These are phyloP conservation scores for Delitschia confertaspora DNA, from an alignment of 495 filamentous ascomycete genomes.

Conservation along the genomic window DNA sequence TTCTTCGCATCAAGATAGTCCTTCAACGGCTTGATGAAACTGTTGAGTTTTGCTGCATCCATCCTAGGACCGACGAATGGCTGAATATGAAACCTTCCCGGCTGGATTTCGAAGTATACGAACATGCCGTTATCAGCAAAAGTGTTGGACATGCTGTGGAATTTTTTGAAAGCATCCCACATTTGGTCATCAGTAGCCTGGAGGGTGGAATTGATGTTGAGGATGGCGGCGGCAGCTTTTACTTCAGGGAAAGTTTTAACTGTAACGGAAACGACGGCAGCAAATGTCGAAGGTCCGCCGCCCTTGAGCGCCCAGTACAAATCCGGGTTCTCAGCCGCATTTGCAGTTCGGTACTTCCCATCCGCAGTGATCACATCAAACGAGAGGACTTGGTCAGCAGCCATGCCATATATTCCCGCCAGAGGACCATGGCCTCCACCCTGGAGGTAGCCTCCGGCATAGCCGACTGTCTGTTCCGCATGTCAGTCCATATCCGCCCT, in stretches of 20 bases:
- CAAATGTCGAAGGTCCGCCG: constrained; percentile 22
- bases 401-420: constrained; percentile 21
- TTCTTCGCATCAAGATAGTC: constrained; percentile 36
- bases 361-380: constrained; percentile 23
- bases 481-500: not conserved
- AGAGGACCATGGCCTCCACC: constrained; percentile 24
- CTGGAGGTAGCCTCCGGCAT: constrained; percentile 21
- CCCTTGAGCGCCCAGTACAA: constrained; percentile 26
- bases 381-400: constrained; percentile 19
- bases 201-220: constrained; percentile 36
- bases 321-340: constrained; percentile 18
- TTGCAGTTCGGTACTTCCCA: constrained; percentile 22
- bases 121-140: constrained; percentile 40
- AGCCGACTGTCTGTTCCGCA: constrained; percentile 16
- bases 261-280: constrained; percentile 30
- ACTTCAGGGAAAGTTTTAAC: constrained; percentile 43
- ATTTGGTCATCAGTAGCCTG: constrained; percentile 35
- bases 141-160: constrained; percentile 39
- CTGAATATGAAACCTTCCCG: constrained; percentile 32
- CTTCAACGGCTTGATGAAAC: constrained; percentile 40
- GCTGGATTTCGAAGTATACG: constrained; percentile 41
- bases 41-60: constrained; percentile 35
- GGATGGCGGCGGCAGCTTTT: constrained; percentile 34
- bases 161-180: constrained; percentile 40
- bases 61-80: constrained; percentile 42